Evolutionary conservation across 148 eudicot genomes (phyloP).

Genomic region (Heliamphora exappendiculata): DNA sequence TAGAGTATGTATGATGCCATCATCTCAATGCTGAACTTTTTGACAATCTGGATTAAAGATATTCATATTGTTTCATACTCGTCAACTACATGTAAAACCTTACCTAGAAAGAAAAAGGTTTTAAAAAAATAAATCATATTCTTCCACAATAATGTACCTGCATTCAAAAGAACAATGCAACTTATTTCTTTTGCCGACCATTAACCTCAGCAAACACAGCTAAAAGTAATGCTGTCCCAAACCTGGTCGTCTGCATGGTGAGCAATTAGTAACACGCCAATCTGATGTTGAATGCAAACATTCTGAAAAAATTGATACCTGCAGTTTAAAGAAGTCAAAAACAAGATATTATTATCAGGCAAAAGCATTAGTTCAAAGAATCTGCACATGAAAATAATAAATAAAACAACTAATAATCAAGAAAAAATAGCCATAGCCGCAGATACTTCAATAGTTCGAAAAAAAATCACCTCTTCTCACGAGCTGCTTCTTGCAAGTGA

Average conservation of each 20-base stretch:
- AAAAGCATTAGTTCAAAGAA: not conserved
- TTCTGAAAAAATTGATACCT: slow-evolving; percentile 66
- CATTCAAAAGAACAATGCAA: not conserved
- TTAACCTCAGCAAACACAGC: not conserved
- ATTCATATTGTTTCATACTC: slow-evolving; percentile 4
- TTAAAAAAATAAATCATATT: not conserved
- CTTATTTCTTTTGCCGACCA: not conserved
- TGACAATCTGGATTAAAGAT: not conserved
- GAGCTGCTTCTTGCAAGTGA: slow-evolving; percentile 92
- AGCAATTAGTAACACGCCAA: slow-evolving; percentile 64
- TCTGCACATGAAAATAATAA: not conserved
- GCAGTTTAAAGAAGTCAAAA: slow-evolving; percentile 6
- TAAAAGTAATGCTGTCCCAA: slow-evolving; percentile 11
- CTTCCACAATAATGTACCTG: not conserved
- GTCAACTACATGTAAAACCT: not conserved
- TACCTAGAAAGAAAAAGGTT: not conserved
- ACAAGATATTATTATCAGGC: not conserved
- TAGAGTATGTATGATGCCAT: not conserved
- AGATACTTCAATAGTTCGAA: not conserved
- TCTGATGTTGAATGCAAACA: slow-evolving; percentile 48
- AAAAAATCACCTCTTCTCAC: slow-evolving; percentile 61
- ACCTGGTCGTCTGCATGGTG: slow-evolving; percentile 99
- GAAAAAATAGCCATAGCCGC: not conserved
- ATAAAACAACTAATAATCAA: not conserved
- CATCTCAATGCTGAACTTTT: not conserved